A percentile compares a stretch with the other conserved stretches of the same genome.
These are phyloP conservation scores for Phylloporus sp. DNA, from an alignment of 768 basidiomycete genomes.

Conservation along the genomic window DNA sequence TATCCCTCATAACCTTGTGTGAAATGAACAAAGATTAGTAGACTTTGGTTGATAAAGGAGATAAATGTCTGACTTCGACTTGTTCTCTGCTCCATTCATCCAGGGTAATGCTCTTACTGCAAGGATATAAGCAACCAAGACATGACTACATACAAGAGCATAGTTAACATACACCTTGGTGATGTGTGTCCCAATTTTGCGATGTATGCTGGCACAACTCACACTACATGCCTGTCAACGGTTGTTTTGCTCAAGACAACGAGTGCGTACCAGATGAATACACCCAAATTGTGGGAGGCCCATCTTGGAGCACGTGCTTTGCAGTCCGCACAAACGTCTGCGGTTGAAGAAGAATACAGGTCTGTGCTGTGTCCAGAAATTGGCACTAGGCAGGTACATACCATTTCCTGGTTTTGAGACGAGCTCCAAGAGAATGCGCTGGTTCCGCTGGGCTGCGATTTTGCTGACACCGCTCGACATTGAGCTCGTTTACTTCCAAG, in stretches of 20 bases:
- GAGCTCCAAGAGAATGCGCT: constrained; percentile 65
- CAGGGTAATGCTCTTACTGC: constrained; percentile 84
- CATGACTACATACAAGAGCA: background rate
- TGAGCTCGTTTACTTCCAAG: background rate
- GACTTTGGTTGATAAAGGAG: constrained; percentile 4
- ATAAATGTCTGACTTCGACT: constrained; percentile 58
- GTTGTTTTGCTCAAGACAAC: background rate
- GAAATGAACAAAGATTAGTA: constrained; percentile 12
- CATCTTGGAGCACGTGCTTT: constrained; percentile 83
- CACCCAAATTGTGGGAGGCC: constrained; percentile 86
- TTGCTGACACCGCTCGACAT: constrained; percentile 45
- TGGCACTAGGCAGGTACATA: constrained; percentile 29
- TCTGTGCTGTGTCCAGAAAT: background rate
- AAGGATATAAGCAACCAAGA: constrained; percentile 4
- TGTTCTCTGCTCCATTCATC: constrained; percentile 89
- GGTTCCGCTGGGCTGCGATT: constrained; percentile 61
- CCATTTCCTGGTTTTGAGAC: constrained; percentile 77
- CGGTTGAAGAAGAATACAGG: constrained; percentile 6
- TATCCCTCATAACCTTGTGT: constrained; percentile 67
- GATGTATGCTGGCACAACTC: constrained; percentile 86
- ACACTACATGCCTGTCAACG: constrained; percentile 44
- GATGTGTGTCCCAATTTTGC: constrained; percentile 92
- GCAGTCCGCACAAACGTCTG: constrained; percentile 92
- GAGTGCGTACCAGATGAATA: constrained; percentile 73
- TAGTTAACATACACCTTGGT: constrained; percentile 75